Conservation (phyloP, 108 stramenopile genomes). For the Cylindrotheca fusiformis region DNA sequence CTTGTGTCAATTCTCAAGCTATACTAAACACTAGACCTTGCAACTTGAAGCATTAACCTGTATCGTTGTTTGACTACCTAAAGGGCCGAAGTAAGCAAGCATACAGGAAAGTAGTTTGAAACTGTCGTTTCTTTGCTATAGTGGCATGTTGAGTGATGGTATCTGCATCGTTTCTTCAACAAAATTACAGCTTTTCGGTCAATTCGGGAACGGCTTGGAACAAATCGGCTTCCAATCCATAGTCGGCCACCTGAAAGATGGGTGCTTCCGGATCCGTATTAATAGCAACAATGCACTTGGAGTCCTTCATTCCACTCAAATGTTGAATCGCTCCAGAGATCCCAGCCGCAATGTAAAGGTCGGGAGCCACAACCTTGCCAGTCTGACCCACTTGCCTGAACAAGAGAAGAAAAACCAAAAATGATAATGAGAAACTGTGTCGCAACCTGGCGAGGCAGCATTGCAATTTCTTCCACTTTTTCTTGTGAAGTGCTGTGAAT, state of each 20-base stretch:
- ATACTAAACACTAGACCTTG: too few species aligned
- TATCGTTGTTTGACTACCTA: too few species aligned
- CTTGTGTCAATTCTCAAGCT: too few species aligned
- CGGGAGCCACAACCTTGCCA: conserved; percentile 97
- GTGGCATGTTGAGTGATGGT: too few species aligned
- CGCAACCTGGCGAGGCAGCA: too few species aligned
- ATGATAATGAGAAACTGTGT: too few species aligned
- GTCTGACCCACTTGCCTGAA: conserved; percentile 96
- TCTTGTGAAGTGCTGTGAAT: too few species aligned
- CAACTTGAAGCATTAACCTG: too few species aligned
- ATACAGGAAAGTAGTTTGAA: neutral
- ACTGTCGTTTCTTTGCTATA: conserved; percentile 9
- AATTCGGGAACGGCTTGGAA: conserved; percentile 98
- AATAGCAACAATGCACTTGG: conserved; percentile 98
- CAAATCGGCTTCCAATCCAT: conserved; percentile 94
- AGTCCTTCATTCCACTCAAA: conserved; percentile 98
- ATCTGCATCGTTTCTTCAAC: too few species aligned
- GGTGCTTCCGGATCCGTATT: conserved; percentile 99
- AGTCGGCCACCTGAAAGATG: conserved; percentile 98
- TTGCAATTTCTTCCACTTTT: too few species aligned
- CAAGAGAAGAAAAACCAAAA: too few species aligned
- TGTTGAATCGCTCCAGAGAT: conserved; percentile 99
- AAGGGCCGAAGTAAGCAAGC: too few species aligned
- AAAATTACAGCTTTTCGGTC: conserved; percentile 84
- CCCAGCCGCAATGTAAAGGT: conserved; percentile 94